Evolutionary conservation across 2,329 filamentous ascomycete genomes (phyloP).

Genomic region (Aspergillus sergii): DNA sequence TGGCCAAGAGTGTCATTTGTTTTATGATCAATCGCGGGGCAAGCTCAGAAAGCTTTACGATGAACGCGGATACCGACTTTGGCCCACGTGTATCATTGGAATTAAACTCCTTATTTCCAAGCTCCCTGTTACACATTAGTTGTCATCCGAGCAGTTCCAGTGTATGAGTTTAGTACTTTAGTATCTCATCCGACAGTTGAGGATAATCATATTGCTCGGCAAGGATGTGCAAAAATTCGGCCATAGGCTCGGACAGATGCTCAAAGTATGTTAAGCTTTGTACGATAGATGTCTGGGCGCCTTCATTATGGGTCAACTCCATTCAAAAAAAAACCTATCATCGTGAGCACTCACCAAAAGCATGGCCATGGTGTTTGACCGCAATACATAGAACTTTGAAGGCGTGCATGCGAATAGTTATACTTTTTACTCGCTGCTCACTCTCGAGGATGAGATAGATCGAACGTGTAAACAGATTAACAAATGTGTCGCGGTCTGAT

Average conservation of each 20-base stretch:
- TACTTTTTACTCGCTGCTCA: slow-evolving; percentile 87
- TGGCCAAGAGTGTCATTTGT: slow-evolving; percentile 93
- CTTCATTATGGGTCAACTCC: slow-evolving; percentile 49
- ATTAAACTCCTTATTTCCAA: slow-evolving; percentile 98
- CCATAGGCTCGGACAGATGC: slow-evolving; percentile 98
- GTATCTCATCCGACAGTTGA: slow-evolving; percentile 88
- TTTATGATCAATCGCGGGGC: slow-evolving; percentile 91
- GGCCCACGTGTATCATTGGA: slow-evolving; percentile 93
- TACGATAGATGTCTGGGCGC: slow-evolving; percentile 95
- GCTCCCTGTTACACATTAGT: slow-evolving; percentile 60
- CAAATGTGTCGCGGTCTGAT: slow-evolving; percentile 92
- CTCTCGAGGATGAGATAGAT: slow-evolving; percentile 94
- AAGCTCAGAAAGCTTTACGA: slow-evolving; percentile 89
- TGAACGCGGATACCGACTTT: slow-evolving; percentile 93
- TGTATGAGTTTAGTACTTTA: slow-evolving; percentile 52
- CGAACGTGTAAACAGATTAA: slow-evolving; percentile 86
- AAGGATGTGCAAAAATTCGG: slow-evolving; percentile 93
- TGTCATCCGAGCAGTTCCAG: neutral
- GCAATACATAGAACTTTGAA: slow-evolving; percentile 97
- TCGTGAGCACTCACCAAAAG: slow-evolving; percentile 67
- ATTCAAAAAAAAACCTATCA: neutral
- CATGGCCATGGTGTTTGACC: slow-evolving; percentile 96
- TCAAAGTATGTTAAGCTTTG: slow-evolving; percentile 98
- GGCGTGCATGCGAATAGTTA: slow-evolving; percentile 88
- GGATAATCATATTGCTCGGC: slow-evolving; percentile 97